Conservation (phyloP, 192 early-diverging fungal genomes). For the Coemansia sp. region DNA sequence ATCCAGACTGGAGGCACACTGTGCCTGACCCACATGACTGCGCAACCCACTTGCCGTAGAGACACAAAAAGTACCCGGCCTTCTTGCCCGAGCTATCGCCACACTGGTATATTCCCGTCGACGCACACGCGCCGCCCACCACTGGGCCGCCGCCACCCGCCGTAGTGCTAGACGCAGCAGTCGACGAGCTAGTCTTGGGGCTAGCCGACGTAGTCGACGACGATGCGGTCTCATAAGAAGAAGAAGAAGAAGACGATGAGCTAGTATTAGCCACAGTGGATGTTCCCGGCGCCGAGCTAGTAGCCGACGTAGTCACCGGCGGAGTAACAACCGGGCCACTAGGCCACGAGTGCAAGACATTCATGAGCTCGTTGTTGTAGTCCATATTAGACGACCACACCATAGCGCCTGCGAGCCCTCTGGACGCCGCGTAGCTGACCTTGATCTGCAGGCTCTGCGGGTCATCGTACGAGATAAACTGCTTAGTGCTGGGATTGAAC, state of each 20-base stretch:
- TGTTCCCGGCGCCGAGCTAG: conserved; percentile 6
- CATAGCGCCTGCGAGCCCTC: conserved; percentile 65
- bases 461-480: conserved; percentile 74
- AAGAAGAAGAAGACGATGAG: neutral
- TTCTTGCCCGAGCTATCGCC: conserved; percentile 19
- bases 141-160: conserved; percentile 23
- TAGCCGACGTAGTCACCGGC: conserved; percentile 9
- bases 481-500: conserved; percentile 61
- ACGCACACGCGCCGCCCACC: conserved; percentile 21
- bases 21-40: conserved; percentile 36
- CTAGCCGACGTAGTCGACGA: neutral
- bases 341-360: conserved; percentile 25
- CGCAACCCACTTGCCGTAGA: conserved; percentile 32
- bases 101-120: conserved; percentile 22
- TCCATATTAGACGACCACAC: conserved; percentile 66
- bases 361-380: conserved; percentile 59
- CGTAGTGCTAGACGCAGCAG: conserved; percentile 3
- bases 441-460: conserved; percentile 62
- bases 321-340: conserved; percentile 10
- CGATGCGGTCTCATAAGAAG: conserved; percentile 1
- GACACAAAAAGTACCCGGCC: conserved; percentile 31
- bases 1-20: conserved; percentile 28
- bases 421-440: conserved; percentile 59
- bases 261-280: neutral
- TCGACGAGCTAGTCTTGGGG: neutral